Conservation (phyloP, 2,329 filamentous ascomycete species). For the Samsoniella hepiali region DNA sequence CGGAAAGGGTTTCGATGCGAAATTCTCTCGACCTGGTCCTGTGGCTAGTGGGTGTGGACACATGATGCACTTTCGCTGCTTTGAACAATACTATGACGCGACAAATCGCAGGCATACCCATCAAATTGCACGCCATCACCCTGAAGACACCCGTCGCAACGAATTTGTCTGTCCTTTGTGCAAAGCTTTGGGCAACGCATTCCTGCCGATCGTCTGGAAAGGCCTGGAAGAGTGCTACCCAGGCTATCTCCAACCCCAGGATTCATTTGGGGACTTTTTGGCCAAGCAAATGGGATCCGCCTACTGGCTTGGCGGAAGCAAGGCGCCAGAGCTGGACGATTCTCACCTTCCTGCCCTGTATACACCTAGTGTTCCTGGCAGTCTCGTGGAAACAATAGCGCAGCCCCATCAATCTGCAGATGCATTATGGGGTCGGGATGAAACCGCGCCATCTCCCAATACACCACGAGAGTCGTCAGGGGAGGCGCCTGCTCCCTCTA, state of each 20-base stretch:
- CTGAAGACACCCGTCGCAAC: constrained; percentile 72
- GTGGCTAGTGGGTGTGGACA: constrained; percentile 92
- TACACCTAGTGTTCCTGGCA: constrained; percentile 38
- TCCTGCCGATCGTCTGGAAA: constrained; percentile 94
- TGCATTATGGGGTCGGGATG: constrained; percentile 40
- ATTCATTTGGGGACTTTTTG: constrained; percentile 67
- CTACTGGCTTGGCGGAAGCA: constrained; percentile 41
- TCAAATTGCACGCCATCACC: constrained; percentile 92
- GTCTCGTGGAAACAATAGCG: constrained; percentile 37
- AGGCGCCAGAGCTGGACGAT: constrained; percentile 34
- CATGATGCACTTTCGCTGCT: constrained; percentile 97
- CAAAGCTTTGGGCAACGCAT: constrained; percentile 93
- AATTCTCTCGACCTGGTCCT: constrained; percentile 65
- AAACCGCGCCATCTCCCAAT: constrained; percentile 34
- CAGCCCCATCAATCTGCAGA: constrained; percentile 36
- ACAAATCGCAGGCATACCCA: constrained; percentile 80
- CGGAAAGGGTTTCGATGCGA: constrained; percentile 80
- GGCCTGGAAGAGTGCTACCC: constrained; percentile 82
- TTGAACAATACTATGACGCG: constrained; percentile 84
- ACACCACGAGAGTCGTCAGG: constrained; percentile 41
- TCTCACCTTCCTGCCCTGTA: constrained; percentile 29
- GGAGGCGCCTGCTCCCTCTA: constrained; percentile 26
- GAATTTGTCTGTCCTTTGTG: constrained; percentile 97
- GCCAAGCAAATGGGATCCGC: constrained; percentile 51
- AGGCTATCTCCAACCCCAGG: constrained; percentile 60